Evolutionary conservation across 202 grass and related monocot genomes (phyloP).

Genomic region (Carex sylvatica): DNA sequence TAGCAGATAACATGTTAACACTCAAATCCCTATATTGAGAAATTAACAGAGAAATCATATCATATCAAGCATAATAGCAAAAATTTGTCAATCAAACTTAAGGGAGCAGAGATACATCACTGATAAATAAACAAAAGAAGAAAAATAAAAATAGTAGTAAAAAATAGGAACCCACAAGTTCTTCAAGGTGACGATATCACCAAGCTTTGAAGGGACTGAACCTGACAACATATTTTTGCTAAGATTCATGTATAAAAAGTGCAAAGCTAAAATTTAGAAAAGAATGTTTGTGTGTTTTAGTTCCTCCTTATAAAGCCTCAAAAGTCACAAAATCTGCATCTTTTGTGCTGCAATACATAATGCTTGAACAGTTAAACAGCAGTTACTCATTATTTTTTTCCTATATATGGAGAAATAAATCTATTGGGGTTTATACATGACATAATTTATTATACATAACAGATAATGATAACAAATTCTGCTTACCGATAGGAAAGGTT

Average conservation of each 20-base stretch:
- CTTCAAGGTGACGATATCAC: neutral
- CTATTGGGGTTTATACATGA: neutral
- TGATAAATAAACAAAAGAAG: neutral
- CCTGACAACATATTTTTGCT: constrained; percentile 30
- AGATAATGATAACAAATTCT: neutral
- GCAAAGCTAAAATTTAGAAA: neutral
- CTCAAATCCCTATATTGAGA: constrained; percentile 30
- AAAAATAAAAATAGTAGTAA: neutral
- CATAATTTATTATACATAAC: neutral
- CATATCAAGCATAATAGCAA: neutral
- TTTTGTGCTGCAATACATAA: neutral
- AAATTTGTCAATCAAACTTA: neutral
- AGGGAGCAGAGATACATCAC: neutral
- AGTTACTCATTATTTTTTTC: neutral
- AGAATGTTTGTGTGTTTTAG: constrained; percentile 2
- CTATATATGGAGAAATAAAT: neutral
- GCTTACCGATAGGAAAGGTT: constrained; percentile 17
- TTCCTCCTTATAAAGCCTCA: neutral
- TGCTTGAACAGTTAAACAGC: neutral
- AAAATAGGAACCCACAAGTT: constrained; percentile 13
- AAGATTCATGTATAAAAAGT: too few relatives aligned
- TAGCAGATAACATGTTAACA: too few relatives aligned
- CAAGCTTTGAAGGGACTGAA: constrained; percentile 1
- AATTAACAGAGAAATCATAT: neutral
- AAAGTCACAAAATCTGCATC: constrained; percentile 4